Conservation (phyloP, 345 rosid species). For the Toxicodendron radicans region DNA sequence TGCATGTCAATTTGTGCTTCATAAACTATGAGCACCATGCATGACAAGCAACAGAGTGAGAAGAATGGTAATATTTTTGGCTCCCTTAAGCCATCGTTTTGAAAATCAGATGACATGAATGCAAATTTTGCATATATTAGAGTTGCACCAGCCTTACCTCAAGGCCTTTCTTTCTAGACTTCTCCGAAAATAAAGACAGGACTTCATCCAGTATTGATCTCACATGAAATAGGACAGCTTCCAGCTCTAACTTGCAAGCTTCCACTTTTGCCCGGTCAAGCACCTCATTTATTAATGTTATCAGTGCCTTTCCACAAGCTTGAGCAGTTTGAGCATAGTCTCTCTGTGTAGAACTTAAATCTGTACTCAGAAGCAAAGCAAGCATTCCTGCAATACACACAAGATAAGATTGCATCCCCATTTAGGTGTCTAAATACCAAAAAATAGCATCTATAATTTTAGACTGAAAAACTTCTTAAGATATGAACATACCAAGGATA, state of each 20-base stretch:
- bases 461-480: not conserved
- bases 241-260: conserved; percentile 90
- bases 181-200: conserved; percentile 92
- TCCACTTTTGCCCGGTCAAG: conserved; percentile 98
- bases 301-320: conserved; percentile 92
- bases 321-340: conserved; percentile 98
- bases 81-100: not conserved
- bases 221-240: conserved; percentile 74
- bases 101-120: conserved; percentile 4
- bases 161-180: conserved; percentile 80
- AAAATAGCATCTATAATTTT: not conserved
- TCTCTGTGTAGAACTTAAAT: conserved; percentile 83
- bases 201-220: conserved; percentile 93
- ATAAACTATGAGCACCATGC: not conserved
- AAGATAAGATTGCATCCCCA: not conserved
- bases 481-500: conserved; percentile 65
- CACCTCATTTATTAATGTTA: conserved; percentile 89
- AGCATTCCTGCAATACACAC: conserved; percentile 71
- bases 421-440: conserved; percentile 2
- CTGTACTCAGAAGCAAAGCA: conserved; percentile 87
- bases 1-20: not conserved
- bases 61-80: conserved; percentile 2
- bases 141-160: conserved; percentile 52
- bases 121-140: not conserved
- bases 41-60: not conserved